These are phyloP conservation scores for Pseudognaphalium luteoalbum DNA, from an alignment of 129 eudicot species.

Conservation along the genomic window DNA sequence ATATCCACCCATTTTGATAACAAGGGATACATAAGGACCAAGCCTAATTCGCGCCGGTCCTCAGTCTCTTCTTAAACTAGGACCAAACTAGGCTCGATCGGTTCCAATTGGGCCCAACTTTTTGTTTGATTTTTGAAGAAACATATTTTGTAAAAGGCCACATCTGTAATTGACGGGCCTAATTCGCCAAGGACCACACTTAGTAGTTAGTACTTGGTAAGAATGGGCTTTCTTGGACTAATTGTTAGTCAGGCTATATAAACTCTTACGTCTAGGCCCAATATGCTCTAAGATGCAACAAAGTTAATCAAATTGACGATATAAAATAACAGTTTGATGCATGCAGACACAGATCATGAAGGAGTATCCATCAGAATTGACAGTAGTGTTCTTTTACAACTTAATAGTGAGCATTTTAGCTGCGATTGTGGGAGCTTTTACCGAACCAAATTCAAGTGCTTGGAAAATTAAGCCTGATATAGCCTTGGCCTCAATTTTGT, in stretches of 20 bases:
- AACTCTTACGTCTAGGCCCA: neutral
- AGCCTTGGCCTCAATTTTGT: conserved; percentile 73
- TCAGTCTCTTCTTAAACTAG: neutral
- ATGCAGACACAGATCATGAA: conserved; percentile 80
- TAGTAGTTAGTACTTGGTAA: neutral
- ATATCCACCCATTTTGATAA: too few species aligned
- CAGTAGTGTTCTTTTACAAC: conserved; percentile 87
- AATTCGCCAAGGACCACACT: neutral
- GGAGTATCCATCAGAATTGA: conserved; percentile 82
- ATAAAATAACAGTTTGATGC: neutral
- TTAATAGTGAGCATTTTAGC: conserved; percentile 64
- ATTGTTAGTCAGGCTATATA: neutral
- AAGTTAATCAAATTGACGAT: neutral
- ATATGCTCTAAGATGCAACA: neutral
- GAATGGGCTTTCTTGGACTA: neutral
- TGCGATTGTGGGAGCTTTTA: conserved; percentile 52
- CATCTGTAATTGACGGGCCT: neutral
- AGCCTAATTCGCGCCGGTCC: neutral
- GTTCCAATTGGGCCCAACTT: neutral
- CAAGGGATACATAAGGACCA: neutral
- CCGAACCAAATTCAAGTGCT: conserved; percentile 55
- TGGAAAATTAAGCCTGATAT: conserved; percentile 70
- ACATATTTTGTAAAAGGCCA: too few species aligned
- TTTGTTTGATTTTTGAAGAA: too few species aligned
- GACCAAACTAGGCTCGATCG: neutral